phyloP scores from a whole-genome alignment of 2,329 filamentous ascomycete genomes.

The Kalaharituber pfeilii region DNA sequence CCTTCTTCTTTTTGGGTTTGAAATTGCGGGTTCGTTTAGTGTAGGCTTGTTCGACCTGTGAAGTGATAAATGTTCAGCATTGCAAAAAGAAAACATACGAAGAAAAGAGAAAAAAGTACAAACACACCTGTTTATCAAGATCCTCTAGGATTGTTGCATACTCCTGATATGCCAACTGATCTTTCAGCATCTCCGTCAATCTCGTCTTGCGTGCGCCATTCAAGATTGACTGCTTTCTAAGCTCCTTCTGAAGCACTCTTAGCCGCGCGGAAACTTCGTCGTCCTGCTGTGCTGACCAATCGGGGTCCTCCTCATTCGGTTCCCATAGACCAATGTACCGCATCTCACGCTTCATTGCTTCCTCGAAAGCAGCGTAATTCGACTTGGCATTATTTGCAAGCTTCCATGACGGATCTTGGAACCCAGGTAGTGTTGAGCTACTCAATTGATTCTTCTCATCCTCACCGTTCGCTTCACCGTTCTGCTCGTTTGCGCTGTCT shows the following conservation, averaged over 20 bases:
- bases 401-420: constrained; percentile 59
- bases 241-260: constrained; percentile 62
- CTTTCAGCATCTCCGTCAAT: constrained; percentile 70
- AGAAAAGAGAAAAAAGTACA: neutral
- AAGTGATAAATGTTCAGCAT: neutral
- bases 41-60: constrained; percentile 67
- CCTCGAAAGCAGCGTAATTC: constrained; percentile 74
- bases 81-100: neutral
- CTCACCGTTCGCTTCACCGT: constrained; percentile 36
- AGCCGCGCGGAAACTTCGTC: constrained; percentile 86
- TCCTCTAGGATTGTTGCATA: constrained; percentile 95
- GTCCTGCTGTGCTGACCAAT: constrained; percentile 80
- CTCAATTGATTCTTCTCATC: constrained; percentile 30
- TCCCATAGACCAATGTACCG: constrained; percentile 77
- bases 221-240: constrained; percentile 66
- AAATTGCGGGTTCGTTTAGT: constrained; percentile 88
- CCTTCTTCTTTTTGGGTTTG: constrained; percentile 86
- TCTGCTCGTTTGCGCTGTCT: constrained; percentile 22
- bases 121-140: constrained; percentile 54
- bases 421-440: constrained; percentile 40
- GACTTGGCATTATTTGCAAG: constrained; percentile 60
- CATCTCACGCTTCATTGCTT: constrained; percentile 79
- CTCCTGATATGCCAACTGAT: constrained; percentile 90
- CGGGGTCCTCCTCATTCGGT: constrained; percentile 44
- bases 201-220: constrained; percentile 85